Evolutionary conservation across 2,329 filamentous ascomycete genomes (phyloP).

Genomic region (Periconia digitata): DNA sequence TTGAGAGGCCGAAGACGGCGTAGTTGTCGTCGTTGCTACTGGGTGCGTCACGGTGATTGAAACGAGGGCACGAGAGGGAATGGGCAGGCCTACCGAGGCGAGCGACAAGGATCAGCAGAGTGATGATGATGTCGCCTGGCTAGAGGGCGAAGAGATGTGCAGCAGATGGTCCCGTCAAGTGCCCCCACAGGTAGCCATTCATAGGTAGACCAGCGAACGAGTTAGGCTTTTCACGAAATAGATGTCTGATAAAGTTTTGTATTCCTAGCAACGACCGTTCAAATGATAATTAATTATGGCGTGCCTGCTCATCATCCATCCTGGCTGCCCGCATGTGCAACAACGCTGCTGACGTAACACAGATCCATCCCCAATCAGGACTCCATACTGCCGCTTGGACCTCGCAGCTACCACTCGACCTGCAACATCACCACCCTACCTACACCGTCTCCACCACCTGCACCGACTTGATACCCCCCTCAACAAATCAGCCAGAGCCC

Average conservation of each 20-base stretch:
- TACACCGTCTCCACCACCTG: conserved; percentile 5
- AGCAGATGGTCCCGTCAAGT: neutral
- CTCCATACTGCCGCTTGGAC: conserved; percentile 25
- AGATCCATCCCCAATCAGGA: conserved; percentile 9
- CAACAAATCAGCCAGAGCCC: conserved; percentile 3
- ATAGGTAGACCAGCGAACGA: too few species aligned
- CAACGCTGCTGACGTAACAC: conserved; percentile 1
- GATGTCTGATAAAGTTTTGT: too few species aligned
- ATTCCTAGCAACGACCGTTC: too few species aligned
- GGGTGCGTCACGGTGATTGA: conserved; percentile 26
- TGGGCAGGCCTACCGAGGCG: conserved; percentile 23
- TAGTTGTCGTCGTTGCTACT: conserved; percentile 7
- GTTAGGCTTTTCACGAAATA: too few species aligned
- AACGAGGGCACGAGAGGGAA: conserved; percentile 28
- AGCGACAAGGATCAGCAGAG: conserved; percentile 32
- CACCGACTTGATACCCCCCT: conserved; percentile 11
- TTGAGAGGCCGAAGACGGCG: conserved; percentile 3
- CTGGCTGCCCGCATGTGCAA: too few species aligned
- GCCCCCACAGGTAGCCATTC: neutral
- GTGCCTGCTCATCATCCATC: too few species aligned
- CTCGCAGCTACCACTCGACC: conserved; percentile 21
- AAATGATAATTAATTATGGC: too few species aligned
- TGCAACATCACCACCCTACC: conserved; percentile 6
- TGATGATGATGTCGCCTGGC: conserved; percentile 30
- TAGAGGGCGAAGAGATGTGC: conserved; percentile 1